Base-by-base conservation (phyloP, 352 stramenopile species). In the Phytophthora pisi region DNA sequence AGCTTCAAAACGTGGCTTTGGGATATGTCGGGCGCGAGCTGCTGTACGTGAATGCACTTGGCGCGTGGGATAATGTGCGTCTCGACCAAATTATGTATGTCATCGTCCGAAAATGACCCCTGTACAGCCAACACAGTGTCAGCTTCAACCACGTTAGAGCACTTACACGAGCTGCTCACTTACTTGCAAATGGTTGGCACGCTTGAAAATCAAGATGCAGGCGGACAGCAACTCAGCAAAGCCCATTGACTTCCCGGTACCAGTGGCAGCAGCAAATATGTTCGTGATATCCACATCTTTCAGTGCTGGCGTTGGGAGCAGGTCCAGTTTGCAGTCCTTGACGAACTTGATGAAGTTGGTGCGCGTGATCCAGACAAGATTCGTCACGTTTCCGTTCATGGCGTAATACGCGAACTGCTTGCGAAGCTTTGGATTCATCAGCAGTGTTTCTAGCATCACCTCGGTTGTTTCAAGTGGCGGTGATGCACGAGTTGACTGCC, bases 371-470 rank as follows among this genome's bases (percentile, higher is more conserved):
- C 74, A 82, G 20, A 83, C 72, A 15, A 93, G 68, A 57, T 93
- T 92, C 10, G 71, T 91, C 9, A 89, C 70, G 45, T 82, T 88
- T 4, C 81, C 70, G 13, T 75, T 63, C 63, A 90, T 89, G 2
- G 82, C 77, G 70, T 93, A 93, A 53, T 79, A 86, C 6, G 79
- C 75, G 43, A 93, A 91, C 38, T 90, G 75, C 15, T 78, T 88
- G 7, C 81, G 81, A 10, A 90, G 81, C 13, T 78, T 84, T 40
- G 73, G 30, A 28, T 91, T 91, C 57, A 81, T 71, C 13, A 89
- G 43, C 45, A 89, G 57, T 0, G 54, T 63, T 62, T 68, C 58
- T 31, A 75, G 52, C 53, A 72, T 72, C 28, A 40, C 52, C 2
- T 65, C 51, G 31, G 57, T 65, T 46, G 63, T 42, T 38, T 67